Base-by-base conservation (phyloP, 192 early-diverging fungal genomes). In the Tieghemiomyces parasiticus region DNA sequence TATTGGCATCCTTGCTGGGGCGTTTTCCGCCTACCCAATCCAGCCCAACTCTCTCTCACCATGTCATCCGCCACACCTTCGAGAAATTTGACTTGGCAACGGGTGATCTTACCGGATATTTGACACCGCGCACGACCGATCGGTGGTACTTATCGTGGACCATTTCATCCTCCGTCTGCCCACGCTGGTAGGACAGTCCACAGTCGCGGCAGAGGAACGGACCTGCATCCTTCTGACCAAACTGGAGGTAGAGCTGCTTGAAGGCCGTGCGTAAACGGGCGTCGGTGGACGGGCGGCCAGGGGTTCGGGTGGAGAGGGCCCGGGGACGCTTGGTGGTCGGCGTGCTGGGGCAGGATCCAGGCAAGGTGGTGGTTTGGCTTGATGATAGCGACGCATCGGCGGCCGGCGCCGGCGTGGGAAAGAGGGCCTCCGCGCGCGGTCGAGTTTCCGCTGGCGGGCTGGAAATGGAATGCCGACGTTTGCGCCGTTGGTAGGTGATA, bases 171-270 rank as follows among this genome's bases (percentile, higher is more conserved):
- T 73, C 74, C 22, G 58, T 48, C 22, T 64, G 62, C 1, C 74
- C 74, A 3, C 66, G 65, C 61, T 76, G 71, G 42, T 58, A 76
- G 1, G 74, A 30, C 71, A 76, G 70, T 25, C 71, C 71, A 35
- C 74, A 76, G 20, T 64, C 52, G 6, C 26, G 9, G 64, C 74
- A 76, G 0, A 64, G 63, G 29, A 62, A 49, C 0, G 65, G 50
- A 0, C 45, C 59, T 33, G 71, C 56, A 1, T 62, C 64, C 44
- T 56, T 63, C 45, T 76, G 74, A 0, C 74, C 74, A 62, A 76
- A 76, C 16, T 71, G 70, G 48, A 76, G 48, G 29, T 70, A 76
- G 32, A 67, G 65, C 55, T 76, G 74, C 50, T 68, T 52, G 16
- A 52, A 52, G 8, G 16, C 26, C 19, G 24, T 52, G 8, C 25